Percentiles rank a stretch among this genome's conserved stretches.
These are phyloP conservation scores for Fusarium sp. DNA, from an alignment of 2,329 filamentous ascomycete genomes.

Conservation along the genomic window DNA sequence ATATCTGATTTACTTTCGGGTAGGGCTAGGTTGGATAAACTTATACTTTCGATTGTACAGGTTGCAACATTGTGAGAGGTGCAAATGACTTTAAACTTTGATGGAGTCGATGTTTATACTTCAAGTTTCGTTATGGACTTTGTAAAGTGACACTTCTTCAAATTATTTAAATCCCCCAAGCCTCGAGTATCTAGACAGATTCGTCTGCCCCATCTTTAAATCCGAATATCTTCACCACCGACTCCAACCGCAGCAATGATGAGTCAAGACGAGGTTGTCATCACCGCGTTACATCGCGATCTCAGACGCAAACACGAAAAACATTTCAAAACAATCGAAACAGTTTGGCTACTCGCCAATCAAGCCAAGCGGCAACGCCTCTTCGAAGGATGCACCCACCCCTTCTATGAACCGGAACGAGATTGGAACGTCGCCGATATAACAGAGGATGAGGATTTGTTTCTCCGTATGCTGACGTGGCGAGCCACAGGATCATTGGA, in stretches of 20 bases:
- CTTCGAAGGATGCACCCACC: conserved; percentile 31
- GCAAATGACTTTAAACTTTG: neutral
- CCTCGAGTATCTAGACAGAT: neutral
- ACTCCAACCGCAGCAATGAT: neutral
- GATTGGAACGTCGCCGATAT: conserved; percentile 60
- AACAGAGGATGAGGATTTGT: conserved; percentile 49
- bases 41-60: neutral
- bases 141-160: fast-evolving
- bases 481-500: conserved; percentile 51
- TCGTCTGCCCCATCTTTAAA: neutral
- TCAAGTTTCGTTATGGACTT: neutral
- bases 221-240: too few relatives aligned
- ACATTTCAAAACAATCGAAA: neutral
- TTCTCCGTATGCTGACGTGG: conserved; percentile 55
- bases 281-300: neutral
- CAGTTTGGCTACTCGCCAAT: neutral
- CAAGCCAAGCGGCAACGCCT: neutral
- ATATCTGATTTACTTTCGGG: neutral
- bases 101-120: neutral
- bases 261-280: neutral
- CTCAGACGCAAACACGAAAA: neutral
- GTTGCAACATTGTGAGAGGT: neutral
- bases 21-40: neutral
- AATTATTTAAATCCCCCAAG: neutral
- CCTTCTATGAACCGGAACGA: conserved; percentile 29